These are phyloP conservation scores for Sisymbrium altissimum DNA, from an alignment of 345 rosid genomes.

Conservation along the genomic window DNA sequence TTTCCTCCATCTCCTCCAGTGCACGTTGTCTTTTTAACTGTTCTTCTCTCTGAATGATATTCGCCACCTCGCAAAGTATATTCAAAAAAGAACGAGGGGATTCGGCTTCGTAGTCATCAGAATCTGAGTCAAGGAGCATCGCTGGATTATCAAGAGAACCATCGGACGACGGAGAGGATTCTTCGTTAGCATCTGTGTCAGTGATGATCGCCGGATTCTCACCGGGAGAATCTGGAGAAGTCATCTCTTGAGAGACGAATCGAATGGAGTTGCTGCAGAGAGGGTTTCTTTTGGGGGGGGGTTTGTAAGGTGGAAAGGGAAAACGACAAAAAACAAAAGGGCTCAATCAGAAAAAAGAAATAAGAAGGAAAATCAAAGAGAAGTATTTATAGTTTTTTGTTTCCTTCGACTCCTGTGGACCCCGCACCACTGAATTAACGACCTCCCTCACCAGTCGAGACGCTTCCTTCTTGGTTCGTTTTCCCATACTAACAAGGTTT, in stretches of 20 bases:
- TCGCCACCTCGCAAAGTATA: background rate
- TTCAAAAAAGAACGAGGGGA: too few relatives aligned
- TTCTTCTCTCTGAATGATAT: background rate
- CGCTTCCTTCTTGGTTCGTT: background rate
- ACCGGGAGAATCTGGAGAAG: background rate
- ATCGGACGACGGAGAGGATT: background rate
- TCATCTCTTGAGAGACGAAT: background rate
- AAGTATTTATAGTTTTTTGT: conserved; percentile 20
- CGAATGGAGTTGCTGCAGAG: background rate
- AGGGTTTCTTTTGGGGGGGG: background rate
- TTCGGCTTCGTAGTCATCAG: background rate
- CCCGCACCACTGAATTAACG: background rate
- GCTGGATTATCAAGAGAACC: background rate
- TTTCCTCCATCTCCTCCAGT: background rate
- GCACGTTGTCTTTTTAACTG: background rate
- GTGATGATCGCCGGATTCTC: background rate
- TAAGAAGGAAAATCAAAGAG: too few relatives aligned
- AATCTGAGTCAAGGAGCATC: background rate
- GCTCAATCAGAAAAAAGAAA: background rate
- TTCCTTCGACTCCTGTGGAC: background rate
- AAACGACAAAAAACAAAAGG: background rate
- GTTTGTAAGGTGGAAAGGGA: background rate
- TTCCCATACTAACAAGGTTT: too few relatives aligned
- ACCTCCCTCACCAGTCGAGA: background rate
- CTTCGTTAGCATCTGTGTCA: background rate